These are phyloP conservation scores for Talaromyces borbonicus DNA, from an alignment of 495 filamentous ascomycete genomes.

Conservation along the genomic window DNA sequence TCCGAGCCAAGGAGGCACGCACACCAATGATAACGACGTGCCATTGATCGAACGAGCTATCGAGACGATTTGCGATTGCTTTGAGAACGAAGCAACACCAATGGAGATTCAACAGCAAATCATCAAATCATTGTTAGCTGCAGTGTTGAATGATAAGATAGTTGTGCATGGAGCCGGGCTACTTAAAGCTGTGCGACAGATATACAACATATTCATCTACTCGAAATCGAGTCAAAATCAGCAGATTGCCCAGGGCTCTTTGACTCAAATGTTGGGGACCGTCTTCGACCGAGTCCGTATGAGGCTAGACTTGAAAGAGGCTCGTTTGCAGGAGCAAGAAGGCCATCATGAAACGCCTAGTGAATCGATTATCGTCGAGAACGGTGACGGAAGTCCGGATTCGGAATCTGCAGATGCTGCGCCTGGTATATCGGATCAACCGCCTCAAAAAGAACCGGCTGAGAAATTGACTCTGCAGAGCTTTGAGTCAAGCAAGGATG, in stretches of 20 bases:
- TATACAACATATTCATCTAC: slow-evolving; percentile 96
- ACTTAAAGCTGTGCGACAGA: slow-evolving; percentile 94
- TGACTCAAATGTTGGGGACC: slow-evolving; percentile 98
- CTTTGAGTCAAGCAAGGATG: slow-evolving; percentile 91
- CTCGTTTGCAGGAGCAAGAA: slow-evolving; percentile 39
- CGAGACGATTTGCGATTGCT: slow-evolving; percentile 98
- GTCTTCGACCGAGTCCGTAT: slow-evolving; percentile 91
- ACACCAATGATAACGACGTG: slow-evolving; percentile 34
- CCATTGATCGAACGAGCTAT: slow-evolving; percentile 95
- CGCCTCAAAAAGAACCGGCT: slow-evolving; percentile 47
- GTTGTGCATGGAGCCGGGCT: slow-evolving; percentile 95
- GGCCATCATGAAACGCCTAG: slow-evolving; percentile 22
- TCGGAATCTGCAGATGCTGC: slow-evolving; percentile 37
- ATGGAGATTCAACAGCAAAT: slow-evolving; percentile 93
- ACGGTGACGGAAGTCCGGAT: slow-evolving; percentile 20
- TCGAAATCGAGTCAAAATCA: slow-evolving; percentile 88
- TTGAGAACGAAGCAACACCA: slow-evolving; percentile 87
- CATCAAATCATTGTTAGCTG: slow-evolving; percentile 89
- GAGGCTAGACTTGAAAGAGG: slow-evolving; percentile 79
- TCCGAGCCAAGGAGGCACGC: slow-evolving; percentile 27
- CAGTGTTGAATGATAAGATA: slow-evolving; percentile 95
- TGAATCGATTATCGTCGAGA: slow-evolving; percentile 28
- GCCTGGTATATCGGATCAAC: slow-evolving; percentile 43
- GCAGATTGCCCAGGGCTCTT: slow-evolving; percentile 88
- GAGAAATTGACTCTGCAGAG: slow-evolving; percentile 91